Evolutionary conservation across 345 rosid genomes (phyloP).

Genomic region (Clausena lansium): DNA sequence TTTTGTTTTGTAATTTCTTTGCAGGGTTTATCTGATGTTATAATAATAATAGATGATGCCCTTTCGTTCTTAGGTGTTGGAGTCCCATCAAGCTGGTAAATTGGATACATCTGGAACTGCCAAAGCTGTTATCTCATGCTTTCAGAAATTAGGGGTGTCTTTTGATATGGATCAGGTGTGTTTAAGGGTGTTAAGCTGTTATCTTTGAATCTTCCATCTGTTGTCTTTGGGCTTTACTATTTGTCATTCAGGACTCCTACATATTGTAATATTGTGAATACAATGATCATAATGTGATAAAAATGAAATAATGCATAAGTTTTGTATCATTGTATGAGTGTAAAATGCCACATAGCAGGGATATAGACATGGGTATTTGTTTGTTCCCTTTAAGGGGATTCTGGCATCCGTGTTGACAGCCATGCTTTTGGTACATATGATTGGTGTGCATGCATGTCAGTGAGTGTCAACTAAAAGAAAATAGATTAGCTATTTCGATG

Average conservation of each 20-base stretch:
- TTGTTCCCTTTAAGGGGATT: too few relatives aligned
- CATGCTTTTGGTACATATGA: not conserved
- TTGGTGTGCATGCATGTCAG: not conserved
- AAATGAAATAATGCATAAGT: not conserved
- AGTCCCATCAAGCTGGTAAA: constrained; percentile 92
- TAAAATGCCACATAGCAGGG: not conserved
- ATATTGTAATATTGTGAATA: not conserved
- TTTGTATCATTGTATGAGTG: not conserved
- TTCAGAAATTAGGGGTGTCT: constrained; percentile 83
- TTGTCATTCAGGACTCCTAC: not conserved
- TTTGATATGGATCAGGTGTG: constrained; percentile 73
- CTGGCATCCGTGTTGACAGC: not conserved
- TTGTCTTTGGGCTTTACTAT: not conserved
- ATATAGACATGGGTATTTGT: not conserved
- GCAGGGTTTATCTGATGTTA: not conserved
- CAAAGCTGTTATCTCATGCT: constrained; percentile 92
- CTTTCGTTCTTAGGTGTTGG: constrained; percentile 65
- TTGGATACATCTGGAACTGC: constrained; percentile 95
- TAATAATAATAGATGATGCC: not conserved
- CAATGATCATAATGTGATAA: not conserved
- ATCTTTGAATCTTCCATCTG: not conserved
- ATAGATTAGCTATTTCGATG: not conserved
- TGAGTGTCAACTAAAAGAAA: not conserved
- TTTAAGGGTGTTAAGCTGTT: not conserved
- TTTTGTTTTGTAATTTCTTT: not conserved